These are phyloP conservation scores for Neolentinus lepideus DNA, from an alignment of 1,284 basidiomycete genomes.

Conservation along the genomic window DNA sequence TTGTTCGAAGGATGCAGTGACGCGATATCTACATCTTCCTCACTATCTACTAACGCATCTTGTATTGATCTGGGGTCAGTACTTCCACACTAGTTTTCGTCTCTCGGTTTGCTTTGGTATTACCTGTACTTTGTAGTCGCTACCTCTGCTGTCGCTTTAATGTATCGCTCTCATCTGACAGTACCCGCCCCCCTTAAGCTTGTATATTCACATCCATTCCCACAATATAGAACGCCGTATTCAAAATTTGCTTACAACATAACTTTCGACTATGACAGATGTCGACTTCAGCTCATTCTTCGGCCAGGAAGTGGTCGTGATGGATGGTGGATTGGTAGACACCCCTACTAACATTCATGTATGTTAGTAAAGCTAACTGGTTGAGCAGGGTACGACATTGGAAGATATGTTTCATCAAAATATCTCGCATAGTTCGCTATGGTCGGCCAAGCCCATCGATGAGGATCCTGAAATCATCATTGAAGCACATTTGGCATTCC, in stretches of 20 bases:
- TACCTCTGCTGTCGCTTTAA: background rate
- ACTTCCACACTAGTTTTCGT: background rate
- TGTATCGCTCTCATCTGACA: background rate
- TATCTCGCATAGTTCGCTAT: conserved; percentile 51
- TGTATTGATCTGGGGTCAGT: background rate
- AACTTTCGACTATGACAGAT: background rate
- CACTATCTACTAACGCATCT: background rate
- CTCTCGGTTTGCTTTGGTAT: background rate
- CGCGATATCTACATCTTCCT: background rate
- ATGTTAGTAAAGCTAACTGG: background rate
- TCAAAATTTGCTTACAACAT: background rate
- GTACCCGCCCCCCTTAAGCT: background rate
- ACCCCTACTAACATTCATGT: background rate
- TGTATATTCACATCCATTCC: background rate
- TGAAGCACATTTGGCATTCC: conserved; percentile 50
- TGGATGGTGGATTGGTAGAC: conserved; percentile 14
- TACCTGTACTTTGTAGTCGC: background rate
- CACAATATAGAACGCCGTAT: background rate
- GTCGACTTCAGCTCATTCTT: background rate
- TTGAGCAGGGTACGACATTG: conserved; percentile 55
- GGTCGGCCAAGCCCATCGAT: conserved; percentile 58
- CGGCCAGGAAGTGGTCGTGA: conserved; percentile 4
- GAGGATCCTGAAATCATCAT: conserved; percentile 46
- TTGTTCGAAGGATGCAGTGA: background rate
- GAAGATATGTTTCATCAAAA: conserved; percentile 47